A percentile compares a stretch with the other conserved stretches of the same genome.
Conservation (phyloP, 2,329 filamentous ascomycete species). For the Myriosclerotinia scirpicola region DNA sequence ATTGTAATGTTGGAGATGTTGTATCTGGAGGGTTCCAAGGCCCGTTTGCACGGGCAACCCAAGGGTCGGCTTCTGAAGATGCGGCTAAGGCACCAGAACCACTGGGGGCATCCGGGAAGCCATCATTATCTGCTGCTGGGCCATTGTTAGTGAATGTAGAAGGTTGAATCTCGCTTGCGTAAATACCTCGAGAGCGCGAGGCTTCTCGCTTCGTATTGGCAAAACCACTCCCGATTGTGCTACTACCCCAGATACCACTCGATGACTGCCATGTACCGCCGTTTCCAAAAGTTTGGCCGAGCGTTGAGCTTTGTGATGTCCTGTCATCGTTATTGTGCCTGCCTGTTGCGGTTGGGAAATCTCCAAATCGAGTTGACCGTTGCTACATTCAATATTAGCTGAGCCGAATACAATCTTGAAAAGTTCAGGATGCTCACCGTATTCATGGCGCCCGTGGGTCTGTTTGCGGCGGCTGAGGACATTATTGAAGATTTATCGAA, state of each 20-base stretch:
- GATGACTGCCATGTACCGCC: conserved; percentile 43
- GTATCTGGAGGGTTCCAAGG: conserved; percentile 59
- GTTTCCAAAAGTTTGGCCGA: conserved; percentile 47
- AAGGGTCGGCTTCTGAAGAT: conserved; percentile 67
- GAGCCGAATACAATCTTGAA: conserved; percentile 33
- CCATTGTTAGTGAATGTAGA: conserved; percentile 32
- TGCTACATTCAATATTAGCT: conserved; percentile 33
- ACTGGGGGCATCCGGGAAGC: conserved; percentile 54
- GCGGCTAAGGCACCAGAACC: conserved; percentile 69
- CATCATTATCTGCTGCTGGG: conserved; percentile 43
- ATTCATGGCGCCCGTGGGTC: conserved; percentile 42
- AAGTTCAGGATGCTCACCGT: conserved; percentile 44
- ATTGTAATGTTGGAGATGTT: conserved; percentile 46
- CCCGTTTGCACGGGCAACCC: conserved; percentile 51
- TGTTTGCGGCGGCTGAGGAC: conserved; percentile 42
- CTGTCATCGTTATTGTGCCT: conserved; percentile 39
- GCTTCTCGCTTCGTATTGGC: conserved; percentile 49
- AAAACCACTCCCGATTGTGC: conserved; percentile 47
- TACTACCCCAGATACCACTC: conserved; percentile 54
- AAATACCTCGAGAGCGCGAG: conserved; percentile 51
- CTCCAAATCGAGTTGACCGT: conserved; percentile 42
- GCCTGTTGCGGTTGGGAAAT: conserved; percentile 42
- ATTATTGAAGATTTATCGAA: conserved; percentile 42
- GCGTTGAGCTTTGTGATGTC: conserved; percentile 43
- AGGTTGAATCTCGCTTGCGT: conserved; percentile 22